Base-by-base conservation (phyloP, 2,329 filamentous ascomycete genomes). In the Apiospora rasikravindrae region DNA sequence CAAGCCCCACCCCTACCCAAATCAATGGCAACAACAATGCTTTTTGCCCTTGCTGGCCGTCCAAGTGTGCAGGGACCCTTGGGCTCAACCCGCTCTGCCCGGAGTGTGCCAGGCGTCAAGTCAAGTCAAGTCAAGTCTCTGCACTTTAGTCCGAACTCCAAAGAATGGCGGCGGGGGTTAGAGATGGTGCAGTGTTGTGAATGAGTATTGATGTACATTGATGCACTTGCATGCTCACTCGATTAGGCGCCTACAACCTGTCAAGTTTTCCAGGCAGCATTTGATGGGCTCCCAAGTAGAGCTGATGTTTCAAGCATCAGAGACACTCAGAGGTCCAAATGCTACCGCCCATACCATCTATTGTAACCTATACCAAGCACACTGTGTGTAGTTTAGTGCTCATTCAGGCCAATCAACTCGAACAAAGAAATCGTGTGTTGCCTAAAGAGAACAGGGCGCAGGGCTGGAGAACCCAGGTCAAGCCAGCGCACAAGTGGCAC, bases 1-100 rank as follows among this genome's bases (percentile, higher is more conserved):
- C 10, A 16, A 11, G 53, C 53, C 53, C 53, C 53, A 61, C 53
- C 53, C 3, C 53, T 61, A 61, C 29, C 53, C 53, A 61, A 61
- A 37, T 29, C 29, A 37, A 64, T 61, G 57, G 57, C 57, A 64
- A 40, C 57, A 24, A 64, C 57, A 64, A 64, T 57, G 26, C 26
- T 22, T 37, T 29, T 57, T 51, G 22, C 26, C 49, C 49, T 26
- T 26, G n/a, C n/a, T 51, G 49, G 13, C n/a, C 26, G 26, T 57
- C 29, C 24, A 57, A 57, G 24, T 57, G 26, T 19, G 51, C 51
- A 57, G 51, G 51, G 51, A 11, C 51, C 51, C 13, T 57, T 57
- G 51, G 51, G 51, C 49, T 51, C n/a, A 51, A 51, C 49, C 49
- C 49, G n/a, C 49, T 26, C 49, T 29, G 24, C 24, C 45, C 19